Conservation (phyloP, 345 rosid genomes). For the Brassica rapa region DNA sequence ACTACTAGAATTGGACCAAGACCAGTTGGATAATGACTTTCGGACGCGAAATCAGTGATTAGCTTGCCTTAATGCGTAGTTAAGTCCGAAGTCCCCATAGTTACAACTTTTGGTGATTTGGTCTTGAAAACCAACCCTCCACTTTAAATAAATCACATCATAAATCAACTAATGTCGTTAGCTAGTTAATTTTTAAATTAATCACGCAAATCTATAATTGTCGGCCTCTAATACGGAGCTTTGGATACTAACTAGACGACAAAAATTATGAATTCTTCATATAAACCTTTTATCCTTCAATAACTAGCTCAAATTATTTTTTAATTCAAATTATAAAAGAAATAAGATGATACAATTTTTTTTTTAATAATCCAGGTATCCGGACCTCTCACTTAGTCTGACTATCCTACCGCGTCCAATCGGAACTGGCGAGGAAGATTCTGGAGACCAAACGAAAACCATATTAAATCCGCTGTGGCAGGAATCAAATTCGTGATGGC, state of each 20-base stretch:
- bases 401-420: too few relatives aligned
- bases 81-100: constrained; percentile 42
- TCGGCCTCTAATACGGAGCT: constrained; percentile 35
- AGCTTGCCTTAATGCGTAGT: constrained; percentile 31
- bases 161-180: background rate
- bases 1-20: constrained; percentile 25
- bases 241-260: constrained; percentile 33
- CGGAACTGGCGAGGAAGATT: too few relatives aligned
- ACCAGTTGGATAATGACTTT: constrained; percentile 38
- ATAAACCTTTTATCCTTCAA: background rate
- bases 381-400: too few relatives aligned
- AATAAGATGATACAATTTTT: background rate
- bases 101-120: constrained; percentile 26
- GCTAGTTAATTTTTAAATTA: constrained; percentile 6
- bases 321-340: background rate
- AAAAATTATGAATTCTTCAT: constrained; percentile 10
- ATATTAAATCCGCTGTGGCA: too few relatives aligned
- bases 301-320: background rate
- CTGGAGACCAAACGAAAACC: too few relatives aligned
- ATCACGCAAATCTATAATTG: constrained; percentile 31
- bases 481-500: too few relatives aligned
- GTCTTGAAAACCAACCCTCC: constrained; percentile 37
- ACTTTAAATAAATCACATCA: constrained; percentile 19
- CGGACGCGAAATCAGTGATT: constrained; percentile 42
- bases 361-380: too few relatives aligned